Base-by-base conservation (phyloP, 2,329 filamentous ascomycete species). In the Trichophyton verrucosum region DNA sequence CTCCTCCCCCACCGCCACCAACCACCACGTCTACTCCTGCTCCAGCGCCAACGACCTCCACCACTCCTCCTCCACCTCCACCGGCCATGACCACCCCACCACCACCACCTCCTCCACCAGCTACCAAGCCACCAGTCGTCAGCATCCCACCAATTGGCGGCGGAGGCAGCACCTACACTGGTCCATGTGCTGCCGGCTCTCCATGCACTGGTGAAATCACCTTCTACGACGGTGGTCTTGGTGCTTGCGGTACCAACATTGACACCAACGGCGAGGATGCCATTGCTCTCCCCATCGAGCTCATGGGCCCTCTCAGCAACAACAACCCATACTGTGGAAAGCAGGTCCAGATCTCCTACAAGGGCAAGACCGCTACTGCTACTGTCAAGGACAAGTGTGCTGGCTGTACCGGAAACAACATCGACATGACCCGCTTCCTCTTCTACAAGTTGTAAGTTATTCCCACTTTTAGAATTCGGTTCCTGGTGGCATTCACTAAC, bases 381-480 rank as follows among this genome's bases (percentile, higher is more conserved):
- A 80, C 67, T 2, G 82, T 91, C 63, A 81, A 80, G 59, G 89
- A 94, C 77, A 89, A 88, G 77, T 94, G 89, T 79, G 81, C 82
- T 74, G 85, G 86, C 67, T 94, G 89, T 72, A 69, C 73, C 27
- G 64, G 59, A 27, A 47, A 64, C 17, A 58, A 63, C 22, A 68
- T 71, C 56, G 69, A 71, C 55, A 64, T 68, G 60, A 70, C 69
- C 13, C 64, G 71, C 53, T 61, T 59, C 5, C 71, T 76, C 59
- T 78, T 77, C 71, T 67, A 70, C 58, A 65, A 62, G 53, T 61
- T 66, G 64, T 66, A 63, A 65, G 64, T 61, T 38, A 9, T 4
- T n/a, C 33, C 9, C 5, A 8, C 38, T 7, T 24, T n/a, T 20
- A 3, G 27, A 3, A 13, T 38, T 38, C 33, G 3, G 3, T 38